These are phyloP conservation scores for Trichoderma sp. DNA, from an alignment of 2,329 filamentous ascomycete species.

Conservation along the genomic window DNA sequence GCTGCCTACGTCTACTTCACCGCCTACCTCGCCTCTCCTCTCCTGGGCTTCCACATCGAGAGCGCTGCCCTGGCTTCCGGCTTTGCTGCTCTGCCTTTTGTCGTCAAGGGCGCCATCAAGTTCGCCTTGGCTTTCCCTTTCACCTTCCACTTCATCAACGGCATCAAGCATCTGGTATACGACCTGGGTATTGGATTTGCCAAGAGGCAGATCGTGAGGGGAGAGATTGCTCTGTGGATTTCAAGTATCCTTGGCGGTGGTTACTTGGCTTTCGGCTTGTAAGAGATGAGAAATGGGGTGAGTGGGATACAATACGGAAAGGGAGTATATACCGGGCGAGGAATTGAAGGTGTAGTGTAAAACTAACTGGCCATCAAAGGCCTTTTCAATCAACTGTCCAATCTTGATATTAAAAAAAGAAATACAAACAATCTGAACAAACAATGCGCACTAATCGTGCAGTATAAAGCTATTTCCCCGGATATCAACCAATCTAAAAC, in stretches of 20 bases:
- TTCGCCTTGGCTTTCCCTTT: conserved; percentile 62
- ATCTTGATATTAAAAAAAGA: conserved; percentile 5
- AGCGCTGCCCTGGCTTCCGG: conserved; percentile 60
- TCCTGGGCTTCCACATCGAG: conserved; percentile 66
- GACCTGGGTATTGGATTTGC: conserved; percentile 55
- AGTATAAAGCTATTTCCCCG: conserved; percentile 2
- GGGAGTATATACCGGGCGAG: not conserved
- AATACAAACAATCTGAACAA: conserved; percentile 5
- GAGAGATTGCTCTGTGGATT: conserved; percentile 52
- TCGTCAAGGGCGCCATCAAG: conserved; percentile 60
- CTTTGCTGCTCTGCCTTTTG: conserved; percentile 60
- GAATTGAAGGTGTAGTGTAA: conserved; percentile 16
- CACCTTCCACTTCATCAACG: conserved; percentile 58
- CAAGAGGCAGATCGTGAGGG: conserved; percentile 48
- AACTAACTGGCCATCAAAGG: conserved; percentile 14
- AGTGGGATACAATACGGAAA: not conserved
- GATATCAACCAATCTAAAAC: conserved; percentile 30
- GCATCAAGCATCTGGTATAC: conserved; percentile 56
- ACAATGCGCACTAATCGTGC: not conserved
- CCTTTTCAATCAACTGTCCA: conserved; percentile 20
- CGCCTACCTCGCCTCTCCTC: conserved; percentile 78
- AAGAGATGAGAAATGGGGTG: conserved; percentile 28
- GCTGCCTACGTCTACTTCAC: conserved; percentile 77
- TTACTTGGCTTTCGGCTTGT: conserved; percentile 53
- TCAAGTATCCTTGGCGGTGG: conserved; percentile 47